A percentile compares a stretch with the other conserved stretches of the same genome.
phyloP scores from a whole-genome alignment of 306 rosid species.

The Astragalus membranaceus region DNA sequence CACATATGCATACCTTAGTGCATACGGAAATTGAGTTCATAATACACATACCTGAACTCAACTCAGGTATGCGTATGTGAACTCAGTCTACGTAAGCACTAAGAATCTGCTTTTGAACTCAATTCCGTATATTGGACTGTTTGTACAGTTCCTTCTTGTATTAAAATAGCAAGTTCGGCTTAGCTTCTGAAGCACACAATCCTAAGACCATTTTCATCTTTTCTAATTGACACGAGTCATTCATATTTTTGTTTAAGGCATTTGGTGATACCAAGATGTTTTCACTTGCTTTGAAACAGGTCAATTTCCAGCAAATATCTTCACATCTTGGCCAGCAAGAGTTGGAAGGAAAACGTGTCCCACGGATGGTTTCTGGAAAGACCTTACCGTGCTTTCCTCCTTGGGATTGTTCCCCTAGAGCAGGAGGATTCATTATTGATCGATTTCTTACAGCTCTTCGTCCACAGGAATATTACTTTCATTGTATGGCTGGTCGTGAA shows the following conservation, averaged over 20 bases:
- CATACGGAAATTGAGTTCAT: too few species aligned
- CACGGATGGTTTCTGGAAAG: slow-evolving; percentile 97
- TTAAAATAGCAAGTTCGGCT: neutral
- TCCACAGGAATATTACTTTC: slow-evolving; percentile 93
- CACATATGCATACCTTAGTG: too few species aligned
- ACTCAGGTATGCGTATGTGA: too few species aligned
- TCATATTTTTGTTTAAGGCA: neutral
- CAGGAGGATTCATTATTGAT: slow-evolving; percentile 91
- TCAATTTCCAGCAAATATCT: slow-evolving; percentile 92
- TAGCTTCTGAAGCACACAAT: neutral
- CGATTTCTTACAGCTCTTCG: slow-evolving; percentile 95
- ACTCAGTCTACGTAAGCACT: too few species aligned
- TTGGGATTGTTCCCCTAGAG: slow-evolving; percentile 92
- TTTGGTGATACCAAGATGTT: slow-evolving; percentile 2
- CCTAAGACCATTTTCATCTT: neutral
- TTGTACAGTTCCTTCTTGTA: too few species aligned
- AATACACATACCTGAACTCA: too few species aligned
- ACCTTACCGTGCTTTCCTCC: slow-evolving; percentile 89
- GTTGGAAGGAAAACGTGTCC: slow-evolving; percentile 93
- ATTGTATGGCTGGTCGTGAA: slow-evolving; percentile 99
- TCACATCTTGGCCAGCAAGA: slow-evolving; percentile 94
- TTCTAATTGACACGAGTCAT: neutral
- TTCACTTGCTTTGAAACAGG: slow-evolving; percentile 48
- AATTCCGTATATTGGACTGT: too few species aligned
- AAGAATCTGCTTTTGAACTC: too few species aligned